Conservation (phyloP, 192 early-diverging fungal genomes). For the Jimgerdemannia flammicorona region DNA sequence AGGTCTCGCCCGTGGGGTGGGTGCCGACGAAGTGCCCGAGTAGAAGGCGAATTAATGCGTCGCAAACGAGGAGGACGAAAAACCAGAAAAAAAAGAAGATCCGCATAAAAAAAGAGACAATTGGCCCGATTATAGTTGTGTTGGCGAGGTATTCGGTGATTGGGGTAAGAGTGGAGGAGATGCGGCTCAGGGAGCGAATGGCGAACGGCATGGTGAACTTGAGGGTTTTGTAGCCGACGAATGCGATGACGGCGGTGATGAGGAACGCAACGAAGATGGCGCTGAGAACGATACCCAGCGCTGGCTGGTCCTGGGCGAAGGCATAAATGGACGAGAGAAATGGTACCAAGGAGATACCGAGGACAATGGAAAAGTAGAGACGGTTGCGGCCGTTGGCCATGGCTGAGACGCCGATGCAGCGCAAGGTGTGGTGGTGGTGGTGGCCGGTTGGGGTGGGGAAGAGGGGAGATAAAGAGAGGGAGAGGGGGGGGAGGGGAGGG, state of each 20-base stretch:
- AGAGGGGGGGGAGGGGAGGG: not conserved
- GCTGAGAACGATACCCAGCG: slow-evolving; percentile 14
- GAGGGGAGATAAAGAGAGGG: not conserved
- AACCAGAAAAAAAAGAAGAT: slow-evolving; percentile 26
- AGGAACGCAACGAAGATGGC: slow-evolving; percentile 13
- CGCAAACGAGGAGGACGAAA: slow-evolving; percentile 14
- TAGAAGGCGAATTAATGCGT: slow-evolving; percentile 16
- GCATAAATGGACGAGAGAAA: slow-evolving; percentile 11
- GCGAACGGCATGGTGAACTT: slow-evolving; percentile 17
- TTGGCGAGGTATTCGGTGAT: slow-evolving; percentile 14
- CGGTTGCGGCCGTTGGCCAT: slow-evolving; percentile 27
- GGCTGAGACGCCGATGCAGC: not conserved
- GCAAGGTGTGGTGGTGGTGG: not conserved
- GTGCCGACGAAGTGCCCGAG: slow-evolving; percentile 20
- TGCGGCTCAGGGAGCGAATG: slow-evolving; percentile 5
- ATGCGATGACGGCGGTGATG: slow-evolving; percentile 11
- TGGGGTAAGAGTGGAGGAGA: slow-evolving; percentile 13
- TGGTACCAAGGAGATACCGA: slow-evolving; percentile 6
- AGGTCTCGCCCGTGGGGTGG: slow-evolving; percentile 14
- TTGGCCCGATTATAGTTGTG: slow-evolving; percentile 15
- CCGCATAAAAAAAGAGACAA: slow-evolving; percentile 13
- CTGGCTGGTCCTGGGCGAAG: slow-evolving; percentile 9
- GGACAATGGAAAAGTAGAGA: slow-evolving; percentile 18
- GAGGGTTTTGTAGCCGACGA: slow-evolving; percentile 18
- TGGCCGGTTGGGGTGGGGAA: not conserved